Evolutionary conservation across 2,329 filamentous ascomycete genomes (phyloP), one percentile per base, ranked within the genome.

Genomic region (Rasamsonia emersonii): DNA sequence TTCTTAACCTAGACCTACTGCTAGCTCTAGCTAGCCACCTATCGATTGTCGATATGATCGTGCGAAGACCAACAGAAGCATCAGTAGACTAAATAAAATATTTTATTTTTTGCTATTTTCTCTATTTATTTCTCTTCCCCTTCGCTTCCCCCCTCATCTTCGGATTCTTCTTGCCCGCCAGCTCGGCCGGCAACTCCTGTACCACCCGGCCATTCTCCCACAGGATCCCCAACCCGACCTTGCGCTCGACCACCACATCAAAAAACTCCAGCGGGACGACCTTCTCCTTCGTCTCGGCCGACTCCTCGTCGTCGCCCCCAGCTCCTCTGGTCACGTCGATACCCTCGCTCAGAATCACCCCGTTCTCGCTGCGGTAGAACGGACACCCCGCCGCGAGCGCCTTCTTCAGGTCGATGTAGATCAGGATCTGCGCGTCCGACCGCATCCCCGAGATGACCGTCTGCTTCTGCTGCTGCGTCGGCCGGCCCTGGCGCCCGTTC

Each of bases 321-420:
- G 30, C 23, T 6, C 14, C 9, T 3, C 43, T 30, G 5, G 41
- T 17, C n/a, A 73, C 79, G 67, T 64, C 59, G 56, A 59, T 65
- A 56, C 56, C 73, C 58, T 50, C 68, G 58, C 50, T 64, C 42
- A 89, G 59, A 40, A 88, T 70, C 6, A 89, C 83, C 2, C 75
- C 80, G 50, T 89, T 89, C 45, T 82, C 80, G 52, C 82, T 86
- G 39, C 75, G 55, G 77, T 82, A 93, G 73, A 88, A 93, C 49
- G 68, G 67, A 41, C 86, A 61, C 0, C 68, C 68, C 1, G 61
- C 76, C 24, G 61, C 61, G 46, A 93, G 52, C 45, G 84, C 79
- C 48, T 65, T 65, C 55, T 66, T 61, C 17, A 93, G 60, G 58
- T 94, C 77, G 35, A 93, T 64, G 58, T 84, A 84, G 17, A 95